Evolutionary conservation across 1,284 basidiomycete species (phyloP).

Genomic region (Afroboletus lepidellus): DNA sequence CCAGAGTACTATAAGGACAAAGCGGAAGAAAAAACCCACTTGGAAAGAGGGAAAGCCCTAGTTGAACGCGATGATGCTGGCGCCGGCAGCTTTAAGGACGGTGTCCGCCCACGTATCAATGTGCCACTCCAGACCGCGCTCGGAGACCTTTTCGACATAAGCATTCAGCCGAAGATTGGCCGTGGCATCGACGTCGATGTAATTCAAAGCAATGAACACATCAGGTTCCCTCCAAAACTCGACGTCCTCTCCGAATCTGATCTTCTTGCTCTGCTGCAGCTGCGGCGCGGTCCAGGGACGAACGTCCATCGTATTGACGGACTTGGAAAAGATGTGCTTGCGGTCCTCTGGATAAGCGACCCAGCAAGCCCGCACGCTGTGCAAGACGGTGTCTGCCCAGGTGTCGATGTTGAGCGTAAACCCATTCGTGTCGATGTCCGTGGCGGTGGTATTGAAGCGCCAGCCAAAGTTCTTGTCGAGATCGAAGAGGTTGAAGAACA

Average conservation of each 20-base stretch:
- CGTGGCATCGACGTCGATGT: constrained; percentile 12
- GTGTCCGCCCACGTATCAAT: constrained; percentile 21
- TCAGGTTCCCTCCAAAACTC: constrained; percentile 17
- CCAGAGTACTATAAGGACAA: background rate
- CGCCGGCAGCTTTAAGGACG: constrained; percentile 14
- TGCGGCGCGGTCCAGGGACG: background rate
- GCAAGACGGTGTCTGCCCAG: constrained; percentile 13
- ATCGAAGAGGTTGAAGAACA: constrained; percentile 23
- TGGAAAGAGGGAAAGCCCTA: background rate
- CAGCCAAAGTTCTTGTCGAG: constrained; percentile 13
- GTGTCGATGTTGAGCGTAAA: constrained; percentile 22
- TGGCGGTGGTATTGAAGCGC: constrained; percentile 13
- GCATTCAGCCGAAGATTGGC: constrained; percentile 14
- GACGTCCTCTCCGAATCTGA: constrained; percentile 8
- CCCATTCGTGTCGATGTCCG: constrained; percentile 10
- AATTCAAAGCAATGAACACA: constrained; percentile 23
- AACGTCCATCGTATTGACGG: constrained; percentile 15
- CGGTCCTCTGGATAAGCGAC: constrained; percentile 29
- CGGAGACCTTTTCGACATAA: constrained; percentile 18
- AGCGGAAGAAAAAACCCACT: background rate
- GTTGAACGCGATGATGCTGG: constrained; percentile 20
- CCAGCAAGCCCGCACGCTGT: constrained; percentile 13
- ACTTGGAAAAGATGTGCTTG: constrained; percentile 16
- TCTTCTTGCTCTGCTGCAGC: background rate
- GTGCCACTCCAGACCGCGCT: constrained; percentile 15